Evolutionary conservation across 306 rosid genomes (phyloP).

Genomic region (Fragaria nilgerrensis): DNA sequence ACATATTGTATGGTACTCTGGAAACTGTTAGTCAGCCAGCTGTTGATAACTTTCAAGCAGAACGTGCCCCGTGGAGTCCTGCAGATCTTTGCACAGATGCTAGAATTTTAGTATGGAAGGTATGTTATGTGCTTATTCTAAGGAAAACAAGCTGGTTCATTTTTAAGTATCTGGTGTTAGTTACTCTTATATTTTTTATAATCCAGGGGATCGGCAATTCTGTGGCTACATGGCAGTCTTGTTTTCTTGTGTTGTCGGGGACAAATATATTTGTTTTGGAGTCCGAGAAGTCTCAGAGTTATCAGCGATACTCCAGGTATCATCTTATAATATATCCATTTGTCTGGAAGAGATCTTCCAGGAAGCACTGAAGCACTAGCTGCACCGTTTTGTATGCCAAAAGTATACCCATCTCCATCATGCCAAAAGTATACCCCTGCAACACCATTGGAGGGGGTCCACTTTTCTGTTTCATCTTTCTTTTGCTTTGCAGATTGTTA

Average conservation of each 20-base stretch:
- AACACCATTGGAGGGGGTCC: neutral
- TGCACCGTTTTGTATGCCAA: neutral
- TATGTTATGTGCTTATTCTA: conserved; percentile 31
- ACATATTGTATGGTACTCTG: conserved; percentile 54
- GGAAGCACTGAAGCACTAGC: neutral
- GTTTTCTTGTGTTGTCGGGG: conserved; percentile 77
- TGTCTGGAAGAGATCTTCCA: neutral
- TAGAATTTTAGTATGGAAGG: conserved; percentile 94
- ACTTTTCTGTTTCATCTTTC: neutral
- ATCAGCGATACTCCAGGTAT: conserved; percentile 79
- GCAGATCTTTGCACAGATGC: conserved; percentile 68
- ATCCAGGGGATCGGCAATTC: conserved; percentile 98
- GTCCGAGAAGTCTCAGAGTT: conserved; percentile 64
- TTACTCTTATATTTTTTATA: conserved; percentile 17
- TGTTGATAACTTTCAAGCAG: conserved; percentile 48
- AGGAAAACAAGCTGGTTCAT: conserved; percentile 10
- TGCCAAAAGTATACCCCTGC: neutral
- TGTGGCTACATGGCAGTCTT: conserved; percentile 88
- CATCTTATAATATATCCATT: neutral
- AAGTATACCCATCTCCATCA: neutral
- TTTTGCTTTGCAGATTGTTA: neutral
- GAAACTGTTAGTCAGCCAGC: conserved; percentile 59
- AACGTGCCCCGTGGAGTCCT: conserved; percentile 60
- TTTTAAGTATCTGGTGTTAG: conserved; percentile 3
- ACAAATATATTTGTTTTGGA: conserved; percentile 74